Conservation (phyloP, 306 rosid genomes). For the Senna siamea region DNA sequence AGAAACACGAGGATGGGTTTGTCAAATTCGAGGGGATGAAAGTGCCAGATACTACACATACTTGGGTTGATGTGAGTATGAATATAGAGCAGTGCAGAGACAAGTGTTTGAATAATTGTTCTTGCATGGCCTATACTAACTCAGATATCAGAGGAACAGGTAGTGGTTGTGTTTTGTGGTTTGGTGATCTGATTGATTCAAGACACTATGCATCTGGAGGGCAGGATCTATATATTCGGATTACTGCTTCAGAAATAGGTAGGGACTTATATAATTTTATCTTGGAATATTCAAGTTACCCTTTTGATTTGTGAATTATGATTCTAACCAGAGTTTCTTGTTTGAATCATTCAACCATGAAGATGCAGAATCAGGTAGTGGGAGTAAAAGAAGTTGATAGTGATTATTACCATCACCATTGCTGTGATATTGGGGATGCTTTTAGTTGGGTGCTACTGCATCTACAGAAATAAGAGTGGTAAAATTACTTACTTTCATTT, state of each 20-base stretch:
- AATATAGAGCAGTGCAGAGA: not conserved
- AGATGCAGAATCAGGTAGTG: not conserved
- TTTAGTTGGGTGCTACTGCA: not conserved
- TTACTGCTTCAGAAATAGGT: conserved; percentile 14
- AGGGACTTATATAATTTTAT: not conserved
- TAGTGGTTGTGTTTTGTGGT: conserved; percentile 22
- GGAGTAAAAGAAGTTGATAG: not conserved
- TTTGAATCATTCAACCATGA: not conserved
- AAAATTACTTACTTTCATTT: not conserved
- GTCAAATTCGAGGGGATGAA: not conserved
- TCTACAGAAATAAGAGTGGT: not conserved
- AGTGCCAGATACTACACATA: not conserved
- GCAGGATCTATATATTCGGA: conserved; percentile 17
- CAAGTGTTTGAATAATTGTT: conserved; percentile 14
- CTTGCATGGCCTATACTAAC: conserved; percentile 22
- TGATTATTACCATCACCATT: not conserved
- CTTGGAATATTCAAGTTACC: not conserved
- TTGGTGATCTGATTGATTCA: not conserved
- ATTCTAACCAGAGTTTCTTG: not conserved
- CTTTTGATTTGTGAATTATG: not conserved
- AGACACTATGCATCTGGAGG: not conserved
- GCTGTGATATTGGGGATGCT: not conserved
- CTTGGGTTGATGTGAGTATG: conserved; percentile 8
- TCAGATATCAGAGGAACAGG: conserved; percentile 11
- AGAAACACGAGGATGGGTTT: not conserved